Percentiles rank a stretch among this genome's conserved stretches.
phyloP scores from a whole-genome alignment of 2,329 filamentous ascomycete species.

The Ceratocystis albifundus region DNA sequence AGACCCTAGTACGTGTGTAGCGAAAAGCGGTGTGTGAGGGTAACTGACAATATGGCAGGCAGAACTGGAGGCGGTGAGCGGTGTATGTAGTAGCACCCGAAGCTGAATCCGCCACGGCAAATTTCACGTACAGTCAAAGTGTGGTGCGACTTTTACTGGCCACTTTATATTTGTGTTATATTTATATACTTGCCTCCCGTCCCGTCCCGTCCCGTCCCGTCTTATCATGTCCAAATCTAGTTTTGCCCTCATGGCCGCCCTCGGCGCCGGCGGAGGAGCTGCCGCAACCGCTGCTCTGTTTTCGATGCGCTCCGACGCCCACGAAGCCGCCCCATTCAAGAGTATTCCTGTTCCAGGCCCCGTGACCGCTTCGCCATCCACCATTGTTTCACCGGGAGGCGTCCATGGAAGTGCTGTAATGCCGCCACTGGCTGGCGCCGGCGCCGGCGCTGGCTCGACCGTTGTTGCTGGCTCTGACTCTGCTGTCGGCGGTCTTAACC shows the following conservation, averaged over 20 bases:
- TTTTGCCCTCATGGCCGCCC: slow-evolving; percentile 61
- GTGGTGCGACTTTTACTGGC: background rate
- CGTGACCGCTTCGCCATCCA: background rate
- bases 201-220: too few relatives aligned
- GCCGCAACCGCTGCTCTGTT: slow-evolving; percentile 60
- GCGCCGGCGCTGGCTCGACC: slow-evolving; percentile 23
- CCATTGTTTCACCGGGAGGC: slow-evolving; percentile 27
- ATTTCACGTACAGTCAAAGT: background rate
- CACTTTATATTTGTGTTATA: background rate
- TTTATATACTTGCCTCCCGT: background rate
- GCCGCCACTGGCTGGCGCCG: slow-evolving; percentile 29
- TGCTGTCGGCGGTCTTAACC: slow-evolving; percentile 25
- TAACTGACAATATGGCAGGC: background rate
- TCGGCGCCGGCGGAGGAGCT: slow-evolving; percentile 65
- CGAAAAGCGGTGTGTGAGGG: background rate
- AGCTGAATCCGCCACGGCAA: background rate
- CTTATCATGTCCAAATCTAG: slow-evolving; percentile 69
- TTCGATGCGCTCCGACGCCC: slow-evolving; percentile 38
- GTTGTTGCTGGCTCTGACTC: slow-evolving; percentile 37
- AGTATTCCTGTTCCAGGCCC: slow-evolving; percentile 28
- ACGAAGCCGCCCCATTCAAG: slow-evolving; percentile 24
- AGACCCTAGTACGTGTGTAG: background rate
- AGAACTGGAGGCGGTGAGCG: background rate
- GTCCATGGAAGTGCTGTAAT: slow-evolving; percentile 35
- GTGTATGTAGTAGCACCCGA: background rate